Evolutionary conservation across 768 basidiomycete species (phyloP).

Genomic region (Galerina marginata): DNA sequence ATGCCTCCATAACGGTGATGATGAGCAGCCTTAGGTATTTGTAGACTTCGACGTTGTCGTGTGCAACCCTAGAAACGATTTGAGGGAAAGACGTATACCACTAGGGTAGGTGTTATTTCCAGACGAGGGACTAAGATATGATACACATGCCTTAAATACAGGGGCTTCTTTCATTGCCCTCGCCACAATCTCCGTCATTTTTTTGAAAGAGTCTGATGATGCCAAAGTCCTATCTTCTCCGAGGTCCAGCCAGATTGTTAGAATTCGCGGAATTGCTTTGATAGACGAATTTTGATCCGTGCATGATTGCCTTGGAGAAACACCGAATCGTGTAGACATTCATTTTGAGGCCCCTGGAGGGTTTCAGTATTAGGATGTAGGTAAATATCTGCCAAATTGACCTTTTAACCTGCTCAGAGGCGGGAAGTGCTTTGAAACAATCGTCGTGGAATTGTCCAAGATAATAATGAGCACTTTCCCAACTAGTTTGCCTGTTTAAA

Average conservation of each 20-base stretch:
- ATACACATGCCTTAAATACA: slow-evolving; percentile 70
- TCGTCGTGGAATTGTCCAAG: slow-evolving; percentile 90
- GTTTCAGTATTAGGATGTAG: background rate
- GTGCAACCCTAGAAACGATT: slow-evolving; percentile 92
- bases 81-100: slow-evolving; percentile 98
- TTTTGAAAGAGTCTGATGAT: slow-evolving; percentile 47
- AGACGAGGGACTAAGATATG: background rate
- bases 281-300: slow-evolving; percentile 95
- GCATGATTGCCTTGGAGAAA: slow-evolving; percentile 72
- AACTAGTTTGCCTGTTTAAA: slow-evolving; percentile 42
- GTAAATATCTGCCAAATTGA: slow-evolving; percentile 16
- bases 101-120: slow-evolving; percentile 43
- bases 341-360: slow-evolving; percentile 63
- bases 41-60: slow-evolving; percentile 67
- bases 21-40: slow-evolving; percentile 70
- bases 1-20: slow-evolving; percentile 71
- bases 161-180: slow-evolving; percentile 66
- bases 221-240: slow-evolving; percentile 59
- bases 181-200: slow-evolving; percentile 62
- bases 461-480: slow-evolving; percentile 88
- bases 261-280: slow-evolving; percentile 91
- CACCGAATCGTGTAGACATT: slow-evolving; percentile 66
- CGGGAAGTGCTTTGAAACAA: slow-evolving; percentile 61
- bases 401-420: slow-evolving; percentile 52
- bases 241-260: slow-evolving; percentile 94